Evolutionary conservation across 1,284 basidiomycete genomes (phyloP).

Genomic region (Baeospora myosura): DNA sequence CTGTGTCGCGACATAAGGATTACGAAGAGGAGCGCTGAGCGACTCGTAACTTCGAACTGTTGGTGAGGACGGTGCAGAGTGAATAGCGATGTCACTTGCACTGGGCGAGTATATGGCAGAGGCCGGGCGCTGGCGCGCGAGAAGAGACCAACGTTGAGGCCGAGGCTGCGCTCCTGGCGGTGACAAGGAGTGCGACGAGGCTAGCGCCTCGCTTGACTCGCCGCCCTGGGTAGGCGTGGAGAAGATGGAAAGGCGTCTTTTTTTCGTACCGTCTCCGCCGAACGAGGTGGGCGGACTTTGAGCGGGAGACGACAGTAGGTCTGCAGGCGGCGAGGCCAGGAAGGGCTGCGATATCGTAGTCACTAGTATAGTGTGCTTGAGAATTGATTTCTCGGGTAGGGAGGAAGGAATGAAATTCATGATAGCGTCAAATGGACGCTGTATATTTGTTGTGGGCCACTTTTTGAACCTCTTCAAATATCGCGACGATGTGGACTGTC

Average conservation of each 20-base stretch:
- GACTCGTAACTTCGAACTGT: neutral
- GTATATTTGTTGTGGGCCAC: neutral
- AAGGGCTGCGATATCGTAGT: slow-evolving; percentile 6
- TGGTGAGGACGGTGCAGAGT: neutral
- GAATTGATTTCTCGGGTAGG: slow-evolving; percentile 5
- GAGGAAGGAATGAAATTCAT: slow-evolving; percentile 7
- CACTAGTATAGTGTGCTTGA: slow-evolving; percentile 3
- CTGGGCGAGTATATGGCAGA: no score
- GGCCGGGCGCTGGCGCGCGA: no score
- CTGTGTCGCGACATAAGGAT: neutral
- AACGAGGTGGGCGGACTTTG: neutral
- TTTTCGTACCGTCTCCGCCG: neutral
- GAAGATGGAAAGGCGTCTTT: neutral
- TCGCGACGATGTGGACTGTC: neutral
- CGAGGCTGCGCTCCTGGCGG: neutral
- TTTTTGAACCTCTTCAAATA: neutral
- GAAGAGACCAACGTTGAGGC: neutral
- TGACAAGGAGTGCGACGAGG: neutral
- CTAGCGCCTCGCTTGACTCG: neutral
- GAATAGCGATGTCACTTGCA: no score
- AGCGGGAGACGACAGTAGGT: neutral
- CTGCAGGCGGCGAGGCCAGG: neutral
- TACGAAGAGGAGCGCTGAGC: neutral
- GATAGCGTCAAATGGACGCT: slow-evolving; percentile 5
- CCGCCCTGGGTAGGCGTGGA: neutral